Percentiles rank a stretch among this genome's conserved stretches.
phyloP scores from a whole-genome alignment of 441 rosid genomes.

The Rhodomyrtus psidioides region DNA sequence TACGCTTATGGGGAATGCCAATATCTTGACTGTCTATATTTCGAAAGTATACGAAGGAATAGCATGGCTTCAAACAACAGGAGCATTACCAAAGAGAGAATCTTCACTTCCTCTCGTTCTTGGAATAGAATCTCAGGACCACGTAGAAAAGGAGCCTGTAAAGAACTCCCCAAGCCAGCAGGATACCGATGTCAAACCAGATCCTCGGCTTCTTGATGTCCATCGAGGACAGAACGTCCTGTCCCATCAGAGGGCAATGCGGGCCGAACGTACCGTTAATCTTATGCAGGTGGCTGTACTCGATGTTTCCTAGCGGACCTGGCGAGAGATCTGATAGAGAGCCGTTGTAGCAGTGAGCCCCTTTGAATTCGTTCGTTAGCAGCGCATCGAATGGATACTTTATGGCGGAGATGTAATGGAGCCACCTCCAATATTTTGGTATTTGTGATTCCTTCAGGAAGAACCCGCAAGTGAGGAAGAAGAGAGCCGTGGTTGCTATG shows the following conservation, averaged over 20 bases:
- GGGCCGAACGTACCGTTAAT: background rate
- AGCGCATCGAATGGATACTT: constrained; percentile 62
- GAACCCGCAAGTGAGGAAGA: constrained; percentile 66
- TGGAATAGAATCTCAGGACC: constrained; percentile 47
- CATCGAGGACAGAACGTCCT: constrained; percentile 41
- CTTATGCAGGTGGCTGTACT: constrained; percentile 18
- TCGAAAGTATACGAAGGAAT: background rate
- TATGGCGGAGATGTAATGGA: constrained; percentile 57
- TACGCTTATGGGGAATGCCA: background rate
- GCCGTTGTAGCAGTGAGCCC: constrained; percentile 30
- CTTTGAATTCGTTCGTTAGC: constrained; percentile 41
- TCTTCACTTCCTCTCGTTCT: constrained; percentile 41
- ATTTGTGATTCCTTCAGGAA: constrained; percentile 35
- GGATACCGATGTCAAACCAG: constrained; percentile 40
- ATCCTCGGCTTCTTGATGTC: constrained; percentile 28
- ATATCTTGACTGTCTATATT: background rate
- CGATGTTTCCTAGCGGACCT: constrained; percentile 40
- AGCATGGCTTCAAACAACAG: background rate
- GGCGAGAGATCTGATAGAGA: constrained; percentile 26
- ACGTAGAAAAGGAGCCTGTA: constrained; percentile 44
- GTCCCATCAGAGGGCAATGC: constrained; percentile 31
- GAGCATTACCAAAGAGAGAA: background rate
- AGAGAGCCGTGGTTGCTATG: constrained; percentile 59
- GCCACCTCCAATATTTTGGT: constrained; percentile 49
- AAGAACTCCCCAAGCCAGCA: constrained; percentile 59